Percentiles rank a stretch among this genome's conserved stretches.
These are phyloP conservation scores for Colletotrichum lini DNA, from an alignment of 2,329 filamentous ascomycete genomes.

Conservation along the genomic window DNA sequence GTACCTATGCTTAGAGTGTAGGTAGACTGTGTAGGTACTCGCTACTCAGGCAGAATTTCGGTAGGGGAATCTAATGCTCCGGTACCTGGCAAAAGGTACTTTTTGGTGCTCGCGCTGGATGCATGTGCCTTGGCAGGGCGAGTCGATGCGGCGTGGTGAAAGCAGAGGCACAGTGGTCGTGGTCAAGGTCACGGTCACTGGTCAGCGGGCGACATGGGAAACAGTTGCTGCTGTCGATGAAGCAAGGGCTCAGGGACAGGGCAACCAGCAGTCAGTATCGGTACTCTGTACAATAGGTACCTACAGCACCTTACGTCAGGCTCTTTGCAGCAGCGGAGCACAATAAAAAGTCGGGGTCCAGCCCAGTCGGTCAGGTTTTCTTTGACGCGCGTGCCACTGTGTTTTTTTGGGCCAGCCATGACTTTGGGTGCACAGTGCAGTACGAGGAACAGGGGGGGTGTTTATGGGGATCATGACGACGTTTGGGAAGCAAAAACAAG, in stretches of 20 bases:
- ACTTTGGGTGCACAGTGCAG: not conserved
- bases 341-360: conserved; percentile 27
- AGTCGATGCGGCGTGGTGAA: not conserved
- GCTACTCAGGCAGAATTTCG: not conserved
- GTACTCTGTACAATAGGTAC: not conserved
- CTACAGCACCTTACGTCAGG: not conserved
- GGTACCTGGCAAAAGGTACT: not conserved
- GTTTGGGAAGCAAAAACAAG: conserved; percentile 25
- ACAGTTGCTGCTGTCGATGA: conserved; percentile 2
- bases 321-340: not conserved
- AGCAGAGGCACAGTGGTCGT: not conserved
- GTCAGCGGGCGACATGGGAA: not conserved
- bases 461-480: conserved; percentile 35
- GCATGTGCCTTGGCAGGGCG: conserved; percentile 7
- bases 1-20: not conserved
- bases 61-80: no score
- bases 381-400: conserved; percentile 33
- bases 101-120: not conserved
- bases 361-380: conserved; percentile 38
- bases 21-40: not conserved
- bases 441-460: no score
- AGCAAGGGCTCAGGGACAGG: conserved; percentile 6
- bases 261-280: no score
- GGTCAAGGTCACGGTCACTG: not conserved
- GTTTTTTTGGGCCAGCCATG: not conserved